phyloP scores from a whole-genome alignment of 2,329 filamentous ascomycete genomes.

The Albifimbria verrucaria region DNA sequence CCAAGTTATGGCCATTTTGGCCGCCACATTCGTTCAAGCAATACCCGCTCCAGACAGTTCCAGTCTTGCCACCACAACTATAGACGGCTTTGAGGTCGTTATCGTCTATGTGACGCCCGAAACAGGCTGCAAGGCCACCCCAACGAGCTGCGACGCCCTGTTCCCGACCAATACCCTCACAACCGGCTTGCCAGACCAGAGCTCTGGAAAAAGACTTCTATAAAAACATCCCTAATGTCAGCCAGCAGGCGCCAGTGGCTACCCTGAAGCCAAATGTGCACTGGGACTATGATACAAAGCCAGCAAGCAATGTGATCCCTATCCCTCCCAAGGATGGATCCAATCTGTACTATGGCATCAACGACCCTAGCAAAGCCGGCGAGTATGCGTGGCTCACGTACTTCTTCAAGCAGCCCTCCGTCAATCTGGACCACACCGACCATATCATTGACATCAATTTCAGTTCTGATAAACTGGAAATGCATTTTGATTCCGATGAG shows the following conservation, averaged over 20 bases:
- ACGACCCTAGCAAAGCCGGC: conserved; percentile 9
- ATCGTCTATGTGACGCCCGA: background rate
- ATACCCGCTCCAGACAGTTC: background rate
- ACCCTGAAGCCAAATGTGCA: conserved; percentile 11
- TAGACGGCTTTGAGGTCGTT: conserved; percentile 1
- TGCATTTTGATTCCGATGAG: conserved; percentile 15
- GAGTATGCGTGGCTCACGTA: conserved; percentile 23
- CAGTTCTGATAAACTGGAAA: conserved; percentile 5
- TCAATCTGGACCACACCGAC: conserved; percentile 25
- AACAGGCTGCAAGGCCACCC: background rate
- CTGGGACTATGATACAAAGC: conserved; percentile 20
- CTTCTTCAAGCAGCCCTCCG: conserved; percentile 21
- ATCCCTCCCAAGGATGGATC: conserved; percentile 14
- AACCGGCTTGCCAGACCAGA: background rate
- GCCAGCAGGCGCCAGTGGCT: background rate
- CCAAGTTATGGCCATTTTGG: background rate
- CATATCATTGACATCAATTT: conserved; percentile 12
- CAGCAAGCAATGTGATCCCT: conserved; percentile 18
- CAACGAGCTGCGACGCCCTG: background rate
- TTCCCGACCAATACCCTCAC: background rate
- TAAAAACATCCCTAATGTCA: too few species aligned
- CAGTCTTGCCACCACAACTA: background rate
- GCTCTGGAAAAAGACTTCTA: too few species aligned
- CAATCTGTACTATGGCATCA: conserved; percentile 20
- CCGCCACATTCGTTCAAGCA: background rate